A percentile compares a stretch with the other conserved stretches of the same genome.
Evolutionary conservation across 2,329 filamentous ascomycete genomes (phyloP).

Genomic region (Penicillium italicum): DNA sequence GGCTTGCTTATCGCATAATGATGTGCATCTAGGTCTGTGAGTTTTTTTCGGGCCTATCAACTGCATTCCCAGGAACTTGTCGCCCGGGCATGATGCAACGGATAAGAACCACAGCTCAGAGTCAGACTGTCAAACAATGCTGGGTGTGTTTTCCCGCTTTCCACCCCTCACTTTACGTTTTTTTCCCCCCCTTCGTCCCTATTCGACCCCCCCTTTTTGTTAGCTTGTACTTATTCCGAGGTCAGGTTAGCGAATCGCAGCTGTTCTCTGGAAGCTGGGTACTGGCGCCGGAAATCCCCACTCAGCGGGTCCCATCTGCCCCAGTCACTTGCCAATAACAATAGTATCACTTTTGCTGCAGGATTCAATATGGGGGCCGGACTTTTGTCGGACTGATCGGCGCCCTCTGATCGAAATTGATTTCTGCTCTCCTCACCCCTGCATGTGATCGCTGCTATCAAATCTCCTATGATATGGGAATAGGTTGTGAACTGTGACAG

Average conservation of each 20-base stretch:
- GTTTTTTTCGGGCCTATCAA: conserved; percentile 5
- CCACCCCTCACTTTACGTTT: neutral
- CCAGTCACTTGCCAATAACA: neutral
- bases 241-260: neutral
- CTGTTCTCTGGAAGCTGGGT: neutral
- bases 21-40: conserved; percentile 4
- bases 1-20: conserved; percentile 8
- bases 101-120: neutral
- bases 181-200: neutral
- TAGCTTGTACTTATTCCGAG: neutral
- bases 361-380: neutral
- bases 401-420: neutral
- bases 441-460: conserved; percentile 18
- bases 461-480: conserved; percentile 7
- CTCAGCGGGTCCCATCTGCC: neutral
- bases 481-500: conserved; percentile 3
- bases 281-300: neutral
- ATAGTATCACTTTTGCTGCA: neutral
- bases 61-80: conserved; percentile 4
- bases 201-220: neutral
- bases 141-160: neutral
- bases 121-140: neutral
- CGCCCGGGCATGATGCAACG: neutral
- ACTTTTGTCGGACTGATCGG: neutral
- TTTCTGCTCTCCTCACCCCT: conserved; percentile 12